Evolutionary conservation across 106 monocot species (phyloP), one percentile per base, ranked within the genome.

Genomic region (Dendrobium huoshanense): DNA sequence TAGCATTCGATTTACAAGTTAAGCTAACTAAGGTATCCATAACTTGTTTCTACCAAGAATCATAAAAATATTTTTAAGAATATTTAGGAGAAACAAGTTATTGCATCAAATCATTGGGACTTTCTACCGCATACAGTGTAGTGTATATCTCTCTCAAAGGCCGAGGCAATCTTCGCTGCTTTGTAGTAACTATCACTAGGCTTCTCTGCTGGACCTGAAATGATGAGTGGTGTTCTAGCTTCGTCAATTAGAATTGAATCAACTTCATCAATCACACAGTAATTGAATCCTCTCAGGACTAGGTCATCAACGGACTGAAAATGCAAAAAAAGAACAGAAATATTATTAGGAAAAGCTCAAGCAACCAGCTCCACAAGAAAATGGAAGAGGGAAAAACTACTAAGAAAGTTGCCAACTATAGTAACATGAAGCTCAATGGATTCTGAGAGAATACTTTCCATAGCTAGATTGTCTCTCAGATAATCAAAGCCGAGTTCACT

Each of bases 191-290:
- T 77, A 78, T 94, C 92, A 88, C 97, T 95, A 33, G 97, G 97
- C 54, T 91, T 98, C 75, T 98, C 97, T 77, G 97, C 97, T 80
- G 88, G 86, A 49, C 97, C 97, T 29, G 97, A 98, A 55, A 98
- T 95, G 78, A 98, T 98, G 72, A 98, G 91, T 48, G 97, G 97
- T 75, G 97, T 98, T 82, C 97, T 90, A 77, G 97, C 97, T 89
- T 98, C 97, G 82, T 98, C 97, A 81, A 98, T 98, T 77, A 98
- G 91, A 80, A 98, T 98, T n/a, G 98, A 98, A 86, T 98, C 94
- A 80, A 98, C 98, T 78, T 98, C 94, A 91, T 98, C 98, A 82
- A 95, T 98, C 67, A 95, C 88, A 88, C 94, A 92, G 78, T 89
- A 95, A 79, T 93, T 95, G 77, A 95, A 98, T 68, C 82, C 82